A percentile compares a stretch with the other conserved stretches of the same genome.
Evolutionary conservation across 768 basidiomycete genomes (phyloP).

Genomic region (Russula olivacea): DNA sequence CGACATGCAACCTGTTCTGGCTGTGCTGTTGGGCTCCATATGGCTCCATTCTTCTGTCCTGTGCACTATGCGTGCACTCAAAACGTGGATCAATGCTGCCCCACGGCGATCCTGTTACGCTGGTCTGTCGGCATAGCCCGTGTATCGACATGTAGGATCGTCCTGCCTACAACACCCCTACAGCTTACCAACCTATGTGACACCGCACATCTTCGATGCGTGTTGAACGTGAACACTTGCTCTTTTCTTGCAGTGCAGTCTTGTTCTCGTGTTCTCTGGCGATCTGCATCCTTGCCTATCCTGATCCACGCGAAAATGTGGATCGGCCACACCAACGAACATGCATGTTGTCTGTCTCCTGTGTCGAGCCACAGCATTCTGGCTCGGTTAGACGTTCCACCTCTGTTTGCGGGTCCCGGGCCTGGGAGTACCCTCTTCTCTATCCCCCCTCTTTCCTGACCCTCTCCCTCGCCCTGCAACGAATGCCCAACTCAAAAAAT

Average conservation of each 20-base stretch:
- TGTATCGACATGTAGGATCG: not conserved
- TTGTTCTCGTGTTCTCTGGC: not conserved
- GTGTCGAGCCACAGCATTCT: not conserved
- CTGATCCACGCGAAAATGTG: not conserved
- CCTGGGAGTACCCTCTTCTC: not conserved
- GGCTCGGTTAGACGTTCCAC: not conserved
- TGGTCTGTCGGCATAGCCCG: not conserved
- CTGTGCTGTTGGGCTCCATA: slow-evolving; percentile 2
- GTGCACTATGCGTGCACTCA: slow-evolving; percentile 9
- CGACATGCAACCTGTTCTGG: slow-evolving; percentile 6
- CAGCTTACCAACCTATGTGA: not conserved
- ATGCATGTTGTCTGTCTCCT: not conserved
- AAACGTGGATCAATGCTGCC: slow-evolving; percentile 18
- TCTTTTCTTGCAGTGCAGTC: not conserved
- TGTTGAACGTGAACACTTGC: not conserved
- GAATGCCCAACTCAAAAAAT: not conserved
- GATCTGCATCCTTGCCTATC: not conserved
- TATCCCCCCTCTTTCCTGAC: not conserved
- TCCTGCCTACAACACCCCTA: slow-evolving; percentile 2
- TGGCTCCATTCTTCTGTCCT: not conserved
- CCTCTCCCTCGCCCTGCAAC: not conserved
- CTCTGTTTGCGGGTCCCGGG: not conserved
- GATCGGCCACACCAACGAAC: not conserved
- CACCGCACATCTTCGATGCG: not conserved
- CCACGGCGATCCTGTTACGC: not conserved